Evolutionary conservation across 1,284 basidiomycete genomes (phyloP).

Genomic region (Ceraceosorus guamensis): DNA sequence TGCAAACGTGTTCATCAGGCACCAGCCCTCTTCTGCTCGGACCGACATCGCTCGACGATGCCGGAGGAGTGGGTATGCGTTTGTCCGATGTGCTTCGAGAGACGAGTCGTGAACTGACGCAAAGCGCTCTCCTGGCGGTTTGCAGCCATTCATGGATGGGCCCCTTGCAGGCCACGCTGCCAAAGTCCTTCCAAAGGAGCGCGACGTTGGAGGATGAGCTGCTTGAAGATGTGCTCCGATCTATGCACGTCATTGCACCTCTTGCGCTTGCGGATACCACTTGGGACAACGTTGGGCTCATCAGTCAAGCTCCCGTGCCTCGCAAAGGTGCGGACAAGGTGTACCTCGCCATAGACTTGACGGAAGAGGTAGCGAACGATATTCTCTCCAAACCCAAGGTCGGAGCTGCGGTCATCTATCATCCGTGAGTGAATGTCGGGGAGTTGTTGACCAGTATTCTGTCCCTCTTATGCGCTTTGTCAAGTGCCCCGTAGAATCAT

Average conservation of each 20-base stretch:
- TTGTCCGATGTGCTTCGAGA: too few species aligned
- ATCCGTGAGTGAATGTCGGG: conserved; percentile 14
- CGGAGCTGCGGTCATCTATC: conserved; percentile 67
- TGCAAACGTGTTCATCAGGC: too few species aligned
- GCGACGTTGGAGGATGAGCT: not conserved
- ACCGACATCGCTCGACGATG: too few species aligned
- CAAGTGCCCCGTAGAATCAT: conserved; percentile 83
- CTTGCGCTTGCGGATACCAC: conserved; percentile 34
- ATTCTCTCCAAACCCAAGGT: conserved; percentile 27
- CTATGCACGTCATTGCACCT: conserved; percentile 16
- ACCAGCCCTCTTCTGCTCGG: too few species aligned
- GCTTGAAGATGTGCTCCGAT: not conserved
- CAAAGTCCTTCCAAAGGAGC: not conserved
- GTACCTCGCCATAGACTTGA: conserved; percentile 39
- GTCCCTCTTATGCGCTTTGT: conserved; percentile 51
- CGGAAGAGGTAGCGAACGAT: conserved; percentile 39
- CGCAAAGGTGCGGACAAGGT: conserved; percentile 5
- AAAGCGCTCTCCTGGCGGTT: too few species aligned
- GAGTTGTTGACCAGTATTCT: not conserved
- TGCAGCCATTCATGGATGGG: not conserved
- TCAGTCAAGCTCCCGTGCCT: conserved; percentile 24
- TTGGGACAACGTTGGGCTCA: conserved; percentile 45
- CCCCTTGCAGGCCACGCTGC: not conserved
- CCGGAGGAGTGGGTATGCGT: too few species aligned
- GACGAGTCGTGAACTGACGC: too few species aligned